Conservation (phyloP, 139 green algal genomes). For the Chlamydomonas eustigma region DNA sequence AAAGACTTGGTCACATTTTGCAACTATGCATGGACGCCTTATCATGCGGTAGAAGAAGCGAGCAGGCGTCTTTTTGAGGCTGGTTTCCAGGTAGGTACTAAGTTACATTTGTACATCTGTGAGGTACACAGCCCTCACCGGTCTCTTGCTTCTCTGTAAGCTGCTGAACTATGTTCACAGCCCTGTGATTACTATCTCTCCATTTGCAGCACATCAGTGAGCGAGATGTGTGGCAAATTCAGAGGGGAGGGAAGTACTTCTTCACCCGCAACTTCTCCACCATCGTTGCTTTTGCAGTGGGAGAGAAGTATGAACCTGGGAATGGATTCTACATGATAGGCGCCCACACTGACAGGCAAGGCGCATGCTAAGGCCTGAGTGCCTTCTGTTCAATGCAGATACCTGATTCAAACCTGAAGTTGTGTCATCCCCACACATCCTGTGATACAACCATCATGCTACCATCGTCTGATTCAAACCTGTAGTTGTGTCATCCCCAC, state of each 20-base stretch:
- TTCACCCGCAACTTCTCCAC: conserved; percentile 92
- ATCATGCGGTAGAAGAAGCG: conserved; percentile 73
- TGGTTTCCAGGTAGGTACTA: conserved; percentile 38
- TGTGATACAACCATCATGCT: too few species aligned
- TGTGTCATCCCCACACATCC: too few species aligned
- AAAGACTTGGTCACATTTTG: background rate
- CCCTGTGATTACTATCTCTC: too few species aligned
- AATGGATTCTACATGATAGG: conserved; percentile 90
- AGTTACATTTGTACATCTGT: background rate
- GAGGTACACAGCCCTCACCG: too few species aligned
- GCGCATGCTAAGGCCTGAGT: too few species aligned
- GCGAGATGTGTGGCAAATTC: conserved; percentile 57
- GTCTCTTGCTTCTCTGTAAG: too few species aligned
- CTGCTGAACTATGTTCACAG: too few species aligned
- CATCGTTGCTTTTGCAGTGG: conserved; percentile 90
- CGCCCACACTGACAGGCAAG: conserved; percentile 84
- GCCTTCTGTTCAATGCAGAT: too few species aligned
- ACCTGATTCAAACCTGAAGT: too few species aligned
- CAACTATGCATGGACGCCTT: conserved; percentile 57
- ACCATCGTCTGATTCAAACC: too few species aligned
- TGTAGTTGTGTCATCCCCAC: too few species aligned
- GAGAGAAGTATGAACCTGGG: conserved; percentile 60
- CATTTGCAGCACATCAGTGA: conserved; percentile 60
- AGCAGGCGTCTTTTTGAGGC: conserved; percentile 48
- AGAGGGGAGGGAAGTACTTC: conserved; percentile 80